Conservation (phyloP, 495 filamentous ascomycete species). For the Hypoxylon lenormandii region DNA sequence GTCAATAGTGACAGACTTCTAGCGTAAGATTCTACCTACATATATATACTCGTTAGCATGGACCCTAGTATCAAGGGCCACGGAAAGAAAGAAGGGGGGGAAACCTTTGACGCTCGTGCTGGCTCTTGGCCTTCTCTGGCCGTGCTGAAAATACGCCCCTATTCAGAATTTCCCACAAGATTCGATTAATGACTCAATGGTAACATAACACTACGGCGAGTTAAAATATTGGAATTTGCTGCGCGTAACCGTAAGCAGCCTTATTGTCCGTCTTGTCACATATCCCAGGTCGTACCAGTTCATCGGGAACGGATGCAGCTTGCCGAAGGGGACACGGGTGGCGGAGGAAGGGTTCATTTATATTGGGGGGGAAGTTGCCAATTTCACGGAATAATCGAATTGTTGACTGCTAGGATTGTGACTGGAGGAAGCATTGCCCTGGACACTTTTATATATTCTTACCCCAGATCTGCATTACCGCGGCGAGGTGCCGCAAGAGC, state of each 20-base stretch:
- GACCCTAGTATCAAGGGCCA: too few relatives aligned
- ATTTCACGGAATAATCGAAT: constrained; percentile 2
- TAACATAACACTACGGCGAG: constrained; percentile 6
- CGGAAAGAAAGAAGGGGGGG: too few relatives aligned
- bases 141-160: too few relatives aligned
- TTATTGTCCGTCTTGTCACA: constrained; percentile 28
- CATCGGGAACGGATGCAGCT: constrained; percentile 24
- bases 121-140: too few relatives aligned
- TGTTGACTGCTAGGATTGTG: constrained; percentile 6
- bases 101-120: too few relatives aligned
- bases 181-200: background rate
- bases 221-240: constrained; percentile 12
- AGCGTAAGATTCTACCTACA: too few relatives aligned
- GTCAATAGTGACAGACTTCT: too few relatives aligned
- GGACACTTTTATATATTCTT: constrained; percentile 12
- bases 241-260: constrained; percentile 31
- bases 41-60: too few relatives aligned
- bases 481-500: constrained; percentile 12
- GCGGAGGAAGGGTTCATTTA: background rate
- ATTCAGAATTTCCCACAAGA: too few relatives aligned
- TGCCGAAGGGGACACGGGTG: constrained; percentile 8
- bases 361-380: background rate
- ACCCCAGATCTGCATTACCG: constrained; percentile 38
- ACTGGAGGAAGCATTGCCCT: constrained; percentile 6
- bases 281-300: constrained; percentile 24